These are phyloP conservation scores for Pisolithus albus DNA, from an alignment of 768 basidiomycete species.

Conservation along the genomic window DNA sequence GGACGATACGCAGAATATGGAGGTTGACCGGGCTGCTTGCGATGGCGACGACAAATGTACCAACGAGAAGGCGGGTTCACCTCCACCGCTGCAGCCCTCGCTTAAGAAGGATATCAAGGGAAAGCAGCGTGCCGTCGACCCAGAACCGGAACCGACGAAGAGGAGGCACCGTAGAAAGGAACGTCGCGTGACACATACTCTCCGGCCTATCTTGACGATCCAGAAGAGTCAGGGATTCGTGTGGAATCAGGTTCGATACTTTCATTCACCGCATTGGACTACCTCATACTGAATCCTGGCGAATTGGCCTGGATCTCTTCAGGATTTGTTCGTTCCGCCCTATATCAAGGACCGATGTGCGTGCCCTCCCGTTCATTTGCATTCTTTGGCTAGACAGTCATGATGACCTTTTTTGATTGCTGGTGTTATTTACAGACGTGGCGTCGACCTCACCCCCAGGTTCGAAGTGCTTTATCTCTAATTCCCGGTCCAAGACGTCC, in stretches of 20 bases:
- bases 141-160: constrained; percentile 47
- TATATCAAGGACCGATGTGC: constrained; percentile 88
- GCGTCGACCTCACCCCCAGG: constrained; percentile 79
- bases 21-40: constrained; percentile 38
- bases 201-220: constrained; percentile 81
- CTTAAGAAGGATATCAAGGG: constrained; percentile 64
- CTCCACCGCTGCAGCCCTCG: constrained; percentile 15
- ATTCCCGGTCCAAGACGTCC: constrained; percentile 59
- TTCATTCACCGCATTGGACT: neutral
- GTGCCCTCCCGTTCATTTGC: constrained; percentile 26
- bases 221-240: constrained; percentile 85
- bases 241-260: constrained; percentile 74
- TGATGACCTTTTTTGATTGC: constrained; percentile 1
- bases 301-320: neutral
- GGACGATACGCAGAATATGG: constrained; percentile 52
- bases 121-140: constrained; percentile 72
- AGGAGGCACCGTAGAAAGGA: constrained; percentile 48
- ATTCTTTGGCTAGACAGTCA: neutral
- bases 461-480: constrained; percentile 56
- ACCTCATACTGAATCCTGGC: neutral
- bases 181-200: constrained; percentile 50
- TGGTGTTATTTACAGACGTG: constrained; percentile 44
- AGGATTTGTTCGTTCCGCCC: constrained; percentile 84
- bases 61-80: constrained; percentile 30
- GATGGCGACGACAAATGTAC: constrained; percentile 4